Conservation (phyloP, 768 basidiomycete species). For the Lentinula sp. region DNA sequence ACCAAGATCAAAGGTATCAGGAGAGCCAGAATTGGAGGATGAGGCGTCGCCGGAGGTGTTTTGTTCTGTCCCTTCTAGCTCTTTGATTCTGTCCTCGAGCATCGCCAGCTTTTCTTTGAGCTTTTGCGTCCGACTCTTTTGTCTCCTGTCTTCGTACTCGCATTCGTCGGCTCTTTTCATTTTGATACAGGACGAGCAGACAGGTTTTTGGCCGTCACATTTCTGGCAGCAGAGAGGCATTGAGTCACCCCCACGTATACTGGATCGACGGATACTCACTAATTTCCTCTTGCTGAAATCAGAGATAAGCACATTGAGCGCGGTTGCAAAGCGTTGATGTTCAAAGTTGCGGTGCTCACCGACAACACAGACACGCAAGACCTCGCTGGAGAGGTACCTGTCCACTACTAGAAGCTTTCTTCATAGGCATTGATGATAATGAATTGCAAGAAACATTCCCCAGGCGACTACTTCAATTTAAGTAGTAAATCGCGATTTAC, state of each 20-base stretch:
- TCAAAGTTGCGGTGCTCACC: constrained; percentile 10
- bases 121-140: constrained; percentile 53
- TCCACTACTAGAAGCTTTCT: constrained; percentile 18
- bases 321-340: not conserved
- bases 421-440: constrained; percentile 15
- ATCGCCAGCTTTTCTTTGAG: constrained; percentile 49
- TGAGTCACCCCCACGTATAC: not conserved
- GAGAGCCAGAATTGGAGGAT: constrained; percentile 11
- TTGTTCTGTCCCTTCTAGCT: constrained; percentile 37
- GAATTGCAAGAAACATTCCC: not conserved
- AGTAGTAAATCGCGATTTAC: not conserved
- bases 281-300: constrained; percentile 27
- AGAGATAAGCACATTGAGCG: not conserved
- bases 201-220: constrained; percentile 55
- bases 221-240: constrained; percentile 28
- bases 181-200: constrained; percentile 49
- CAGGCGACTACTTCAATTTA: not conserved
- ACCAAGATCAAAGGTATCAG: not conserved
- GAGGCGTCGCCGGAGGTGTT: constrained; percentile 14
- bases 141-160: constrained; percentile 54
- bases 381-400: constrained; percentile 27
- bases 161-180: constrained; percentile 48
- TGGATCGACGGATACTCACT: constrained; percentile 13
- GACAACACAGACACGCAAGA: constrained; percentile 31
- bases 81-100: constrained; percentile 46